A percentile compares a stretch with the other conserved stretches of the same genome.
Evolutionary conservation across 305 asterid genomes (phyloP).

Genomic region (Fraxinus dipetala): DNA sequence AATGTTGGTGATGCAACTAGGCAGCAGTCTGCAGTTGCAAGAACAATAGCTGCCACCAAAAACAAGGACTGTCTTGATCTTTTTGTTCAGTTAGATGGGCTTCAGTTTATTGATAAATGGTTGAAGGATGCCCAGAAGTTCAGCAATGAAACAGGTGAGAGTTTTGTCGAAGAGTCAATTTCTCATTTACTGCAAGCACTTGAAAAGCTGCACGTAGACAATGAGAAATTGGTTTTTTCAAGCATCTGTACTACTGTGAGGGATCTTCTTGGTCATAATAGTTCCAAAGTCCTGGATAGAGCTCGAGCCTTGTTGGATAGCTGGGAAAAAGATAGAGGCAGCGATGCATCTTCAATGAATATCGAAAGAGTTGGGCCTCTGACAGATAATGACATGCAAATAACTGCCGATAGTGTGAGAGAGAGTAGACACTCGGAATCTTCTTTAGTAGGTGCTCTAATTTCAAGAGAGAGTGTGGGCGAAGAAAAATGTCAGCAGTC

Average conservation of each 20-base stretch:
- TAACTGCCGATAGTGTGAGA: conserved; percentile 13
- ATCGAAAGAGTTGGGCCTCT: conserved; percentile 28
- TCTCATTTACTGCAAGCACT: conserved; percentile 52
- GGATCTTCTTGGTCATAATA: conserved; percentile 50
- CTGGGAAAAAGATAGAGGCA: conserved; percentile 42
- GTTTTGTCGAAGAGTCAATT: conserved; percentile 48
- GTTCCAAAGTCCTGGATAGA: conserved; percentile 46
- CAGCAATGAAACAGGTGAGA: conserved; percentile 33
- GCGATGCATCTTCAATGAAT: conserved; percentile 23
- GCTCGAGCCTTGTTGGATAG: conserved; percentile 50
- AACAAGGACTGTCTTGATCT: conserved; percentile 64
- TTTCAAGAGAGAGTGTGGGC: conserved; percentile 25
- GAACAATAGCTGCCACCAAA: conserved; percentile 60
- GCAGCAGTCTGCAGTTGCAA: conserved; percentile 68
- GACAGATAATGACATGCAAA: conserved; percentile 28
- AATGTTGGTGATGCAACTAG: conserved; percentile 41
- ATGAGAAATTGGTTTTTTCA: conserved; percentile 42
- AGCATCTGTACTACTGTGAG: conserved; percentile 46
- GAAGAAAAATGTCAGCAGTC: conserved; percentile 33
- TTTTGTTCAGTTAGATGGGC: conserved; percentile 64
- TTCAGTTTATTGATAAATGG: conserved; percentile 47
- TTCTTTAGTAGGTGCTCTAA: conserved; percentile 17
- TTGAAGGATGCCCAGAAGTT: conserved; percentile 54
- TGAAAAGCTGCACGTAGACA: conserved; percentile 41
- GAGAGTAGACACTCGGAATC: conserved; percentile 29